phyloP scores from a whole-genome alignment of 345 rosid species.

The Arabis alpina region DNA sequence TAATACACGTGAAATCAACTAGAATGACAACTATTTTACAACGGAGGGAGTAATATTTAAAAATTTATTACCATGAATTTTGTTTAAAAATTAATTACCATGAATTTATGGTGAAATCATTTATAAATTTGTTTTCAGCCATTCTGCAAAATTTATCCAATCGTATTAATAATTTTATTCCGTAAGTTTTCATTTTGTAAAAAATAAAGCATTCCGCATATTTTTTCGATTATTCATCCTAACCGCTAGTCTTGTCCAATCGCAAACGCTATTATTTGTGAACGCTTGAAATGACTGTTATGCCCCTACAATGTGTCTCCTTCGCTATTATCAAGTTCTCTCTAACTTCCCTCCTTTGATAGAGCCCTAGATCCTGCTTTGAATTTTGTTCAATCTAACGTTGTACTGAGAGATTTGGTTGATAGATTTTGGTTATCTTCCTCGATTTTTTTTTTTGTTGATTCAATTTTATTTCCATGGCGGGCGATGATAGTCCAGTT shows the following conservation, averaged over 20 bases:
- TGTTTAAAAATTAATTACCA: no score
- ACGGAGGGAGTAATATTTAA: no score
- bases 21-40: no score
- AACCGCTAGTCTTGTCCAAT: constrained; percentile 2
- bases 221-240: no score
- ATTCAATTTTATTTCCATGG: constrained; percentile 45
- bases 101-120: no score
- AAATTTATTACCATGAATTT: no score
- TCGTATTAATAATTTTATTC: no score
- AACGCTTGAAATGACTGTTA: not conserved
- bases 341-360: constrained; percentile 24
- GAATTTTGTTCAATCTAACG: constrained; percentile 5
- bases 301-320: constrained; percentile 21
- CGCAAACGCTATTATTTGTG: not conserved
- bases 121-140: no score
- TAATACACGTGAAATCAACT: no score
- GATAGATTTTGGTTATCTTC: not conserved
- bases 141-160: no score
- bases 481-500: constrained; percentile 50
- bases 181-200: no score
- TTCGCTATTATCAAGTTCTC: not conserved
- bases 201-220: no score
- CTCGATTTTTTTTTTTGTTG: not conserved
- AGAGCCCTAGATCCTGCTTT: constrained; percentile 41
- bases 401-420: constrained; percentile 26